Conservation (phyloP, 1,284 basidiomycete species). For the Trametes hirsuta region DNA sequence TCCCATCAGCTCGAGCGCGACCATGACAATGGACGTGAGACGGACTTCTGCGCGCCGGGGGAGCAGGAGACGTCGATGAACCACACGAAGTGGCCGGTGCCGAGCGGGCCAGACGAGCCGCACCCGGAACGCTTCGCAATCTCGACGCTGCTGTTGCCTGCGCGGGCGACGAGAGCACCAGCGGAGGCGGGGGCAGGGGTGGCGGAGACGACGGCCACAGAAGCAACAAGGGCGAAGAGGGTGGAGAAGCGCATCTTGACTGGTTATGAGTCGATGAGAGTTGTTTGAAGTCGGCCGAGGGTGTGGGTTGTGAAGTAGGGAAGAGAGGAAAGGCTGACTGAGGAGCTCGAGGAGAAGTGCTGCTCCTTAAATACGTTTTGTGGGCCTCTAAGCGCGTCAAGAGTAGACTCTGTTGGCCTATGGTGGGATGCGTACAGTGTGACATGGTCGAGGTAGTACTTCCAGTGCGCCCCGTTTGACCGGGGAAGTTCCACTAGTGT, state of each 20-base stretch:
- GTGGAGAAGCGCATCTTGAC: constrained; percentile 7
- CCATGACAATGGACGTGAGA: neutral
- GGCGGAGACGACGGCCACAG: constrained; percentile 4
- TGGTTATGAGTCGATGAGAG: neutral
- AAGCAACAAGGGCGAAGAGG: constrained; percentile 2
- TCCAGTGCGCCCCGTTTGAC: too few relatives aligned
- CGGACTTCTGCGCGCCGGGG: constrained; percentile 1
- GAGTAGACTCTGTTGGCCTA: too few relatives aligned
- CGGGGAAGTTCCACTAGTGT: too few relatives aligned
- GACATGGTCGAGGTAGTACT: too few relatives aligned
- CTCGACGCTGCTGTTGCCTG: constrained; percentile 1
- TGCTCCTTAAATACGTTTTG: neutral
- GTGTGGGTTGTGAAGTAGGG: neutral
- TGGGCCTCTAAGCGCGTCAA: too few relatives aligned
- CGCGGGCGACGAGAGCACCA: constrained; percentile 4
- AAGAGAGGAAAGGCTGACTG: neutral
- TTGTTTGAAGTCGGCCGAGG: neutral
- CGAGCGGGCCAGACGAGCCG: constrained; percentile 9
- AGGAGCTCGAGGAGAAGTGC: neutral
- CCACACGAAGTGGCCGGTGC: constrained; percentile 11
- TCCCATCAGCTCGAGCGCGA: neutral
- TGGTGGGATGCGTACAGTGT: too few relatives aligned
- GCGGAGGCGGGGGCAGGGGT: neutral
- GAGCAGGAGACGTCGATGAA: constrained; percentile 3
- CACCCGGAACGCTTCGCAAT: constrained; percentile 9